These are phyloP conservation scores for Lichtheimia ornata DNA, from an alignment of 371 early-diverging fungal species.

Conservation along the genomic window DNA sequence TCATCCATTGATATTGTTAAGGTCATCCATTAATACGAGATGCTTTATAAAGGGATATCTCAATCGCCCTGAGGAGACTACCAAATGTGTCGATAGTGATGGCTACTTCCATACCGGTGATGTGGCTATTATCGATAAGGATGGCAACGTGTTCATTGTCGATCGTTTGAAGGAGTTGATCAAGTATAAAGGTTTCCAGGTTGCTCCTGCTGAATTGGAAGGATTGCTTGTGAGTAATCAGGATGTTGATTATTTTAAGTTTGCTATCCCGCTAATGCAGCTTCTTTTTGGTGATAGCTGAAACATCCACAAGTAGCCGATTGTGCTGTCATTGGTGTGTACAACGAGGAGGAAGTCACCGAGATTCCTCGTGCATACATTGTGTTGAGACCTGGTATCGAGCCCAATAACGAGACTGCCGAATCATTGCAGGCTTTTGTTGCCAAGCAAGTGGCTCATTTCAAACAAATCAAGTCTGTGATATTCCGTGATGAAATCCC, in stretches of 20 bases:
- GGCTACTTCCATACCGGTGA: constrained; percentile 88
- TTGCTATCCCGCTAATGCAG: too few species aligned
- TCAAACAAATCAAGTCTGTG: constrained; percentile 76
- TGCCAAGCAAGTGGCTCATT: constrained; percentile 58
- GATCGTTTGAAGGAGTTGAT: constrained; percentile 81
- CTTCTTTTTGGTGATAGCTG: constrained; percentile 22
- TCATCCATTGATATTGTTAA: not conserved
- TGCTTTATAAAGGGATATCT: constrained; percentile 52
- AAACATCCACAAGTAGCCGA: constrained; percentile 72
- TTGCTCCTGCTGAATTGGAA: constrained; percentile 75
- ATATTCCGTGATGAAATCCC: constrained; percentile 66
- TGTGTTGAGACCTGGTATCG: constrained; percentile 40
- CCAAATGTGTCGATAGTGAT: constrained; percentile 56
- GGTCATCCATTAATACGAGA: not conserved
- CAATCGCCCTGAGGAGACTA: constrained; percentile 69
- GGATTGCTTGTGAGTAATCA: constrained; percentile 40
- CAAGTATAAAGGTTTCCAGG: constrained; percentile 76
- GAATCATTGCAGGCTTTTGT: constrained; percentile 59
- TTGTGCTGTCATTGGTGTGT: constrained; percentile 69
- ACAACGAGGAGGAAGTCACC: constrained; percentile 54
- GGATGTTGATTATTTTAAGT: not conserved
- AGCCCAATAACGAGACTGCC: constrained; percentile 29
- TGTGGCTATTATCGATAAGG: constrained; percentile 62
- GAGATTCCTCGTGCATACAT: constrained; percentile 76
- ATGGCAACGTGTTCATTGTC: constrained; percentile 64